Evolutionary conservation across 306 rosid genomes (phyloP).

Genomic region (Casuarina cunninghamiana): DNA sequence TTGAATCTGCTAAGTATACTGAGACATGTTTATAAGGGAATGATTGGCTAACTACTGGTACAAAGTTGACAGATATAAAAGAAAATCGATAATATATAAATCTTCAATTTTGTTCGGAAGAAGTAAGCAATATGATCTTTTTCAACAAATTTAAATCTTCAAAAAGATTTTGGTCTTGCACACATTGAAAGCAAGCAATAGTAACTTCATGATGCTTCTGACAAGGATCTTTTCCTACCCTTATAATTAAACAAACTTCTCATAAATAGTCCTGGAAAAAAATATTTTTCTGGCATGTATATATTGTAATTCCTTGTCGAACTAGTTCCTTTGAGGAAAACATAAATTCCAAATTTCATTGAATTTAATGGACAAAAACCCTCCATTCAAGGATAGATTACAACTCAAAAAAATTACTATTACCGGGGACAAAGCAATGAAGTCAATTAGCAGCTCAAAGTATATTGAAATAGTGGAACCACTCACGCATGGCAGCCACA

Average conservation of each 20-base stretch:
- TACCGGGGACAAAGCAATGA: slow-evolving; percentile 18
- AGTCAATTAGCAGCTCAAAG: slow-evolving; percentile 14
- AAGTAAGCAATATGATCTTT: neutral
- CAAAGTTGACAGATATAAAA: neutral
- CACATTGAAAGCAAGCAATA: slow-evolving; percentile 3
- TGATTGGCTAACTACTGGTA: neutral
- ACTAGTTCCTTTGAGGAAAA: slow-evolving; percentile 8
- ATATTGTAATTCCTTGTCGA: neutral
- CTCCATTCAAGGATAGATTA: slow-evolving; percentile 21
- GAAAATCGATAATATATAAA: neutral
- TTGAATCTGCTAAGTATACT: neutral
- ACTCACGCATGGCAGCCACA: slow-evolving; percentile 5
- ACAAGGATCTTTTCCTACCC: slow-evolving; percentile 9
- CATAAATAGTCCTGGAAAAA: slow-evolving; percentile 3
- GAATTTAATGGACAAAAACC: slow-evolving; percentile 2
- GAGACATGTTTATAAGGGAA: neutral
- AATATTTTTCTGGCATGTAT: neutral
- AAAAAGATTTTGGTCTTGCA: neutral
- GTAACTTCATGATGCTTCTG: neutral
- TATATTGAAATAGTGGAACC: neutral
- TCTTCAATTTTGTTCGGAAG: neutral
- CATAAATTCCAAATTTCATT: neutral
- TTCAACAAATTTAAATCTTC: neutral
- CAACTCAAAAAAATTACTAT: slow-evolving; percentile 3
- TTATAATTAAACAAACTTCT: slow-evolving; percentile 8